A percentile compares a stretch with the other conserved stretches of the same genome.
Evolutionary conservation across 1,284 basidiomycete genomes (phyloP).

Genomic region (Apiotrichum mycotoxinovorans): DNA sequence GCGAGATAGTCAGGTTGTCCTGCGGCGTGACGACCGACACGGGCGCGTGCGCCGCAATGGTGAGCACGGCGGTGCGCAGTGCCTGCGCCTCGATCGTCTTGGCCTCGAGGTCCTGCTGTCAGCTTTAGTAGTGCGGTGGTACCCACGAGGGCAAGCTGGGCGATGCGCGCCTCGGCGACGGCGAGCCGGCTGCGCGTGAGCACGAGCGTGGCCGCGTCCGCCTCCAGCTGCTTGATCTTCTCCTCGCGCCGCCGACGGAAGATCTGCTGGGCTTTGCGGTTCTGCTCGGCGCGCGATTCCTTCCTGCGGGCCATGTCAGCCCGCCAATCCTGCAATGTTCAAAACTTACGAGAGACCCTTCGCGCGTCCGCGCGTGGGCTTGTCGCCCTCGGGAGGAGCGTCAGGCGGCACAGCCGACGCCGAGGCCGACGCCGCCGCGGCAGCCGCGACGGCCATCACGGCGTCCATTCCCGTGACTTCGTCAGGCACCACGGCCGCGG

Average conservation of each 20-base stretch:
- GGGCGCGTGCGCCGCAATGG: conserved; percentile 12
- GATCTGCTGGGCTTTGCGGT: conserved; percentile 47
- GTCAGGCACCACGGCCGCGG: background rate
- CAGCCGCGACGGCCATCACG: background rate
- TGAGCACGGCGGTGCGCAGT: conserved; percentile 25
- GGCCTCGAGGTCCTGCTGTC: conserved; percentile 26
- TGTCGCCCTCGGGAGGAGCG: background rate
- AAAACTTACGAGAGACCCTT: background rate
- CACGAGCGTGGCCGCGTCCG: conserved; percentile 30
- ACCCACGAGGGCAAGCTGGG: conserved; percentile 36
- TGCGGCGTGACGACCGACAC: conserved; percentile 18
- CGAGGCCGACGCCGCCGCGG: background rate
- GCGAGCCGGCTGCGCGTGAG: conserved; percentile 23
- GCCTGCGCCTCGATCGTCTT: conserved; percentile 30
- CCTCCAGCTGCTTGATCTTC: conserved; percentile 45
- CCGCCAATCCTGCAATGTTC: too few species aligned
- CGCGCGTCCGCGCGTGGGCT: background rate
- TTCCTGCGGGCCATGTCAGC: conserved; percentile 16
- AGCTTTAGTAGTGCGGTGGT: background rate
- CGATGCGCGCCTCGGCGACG: conserved; percentile 29
- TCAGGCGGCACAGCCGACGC: background rate
- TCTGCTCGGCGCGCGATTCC: conserved; percentile 44
- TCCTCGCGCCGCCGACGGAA: conserved; percentile 47
- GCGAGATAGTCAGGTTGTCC: conserved; percentile 21
- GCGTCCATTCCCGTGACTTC: background rate